A percentile compares a stretch with the other conserved stretches of the same genome.
Evolutionary conservation across 2,329 filamentous ascomycete genomes (phyloP).

Genomic region (Aspergillus ustus): DNA sequence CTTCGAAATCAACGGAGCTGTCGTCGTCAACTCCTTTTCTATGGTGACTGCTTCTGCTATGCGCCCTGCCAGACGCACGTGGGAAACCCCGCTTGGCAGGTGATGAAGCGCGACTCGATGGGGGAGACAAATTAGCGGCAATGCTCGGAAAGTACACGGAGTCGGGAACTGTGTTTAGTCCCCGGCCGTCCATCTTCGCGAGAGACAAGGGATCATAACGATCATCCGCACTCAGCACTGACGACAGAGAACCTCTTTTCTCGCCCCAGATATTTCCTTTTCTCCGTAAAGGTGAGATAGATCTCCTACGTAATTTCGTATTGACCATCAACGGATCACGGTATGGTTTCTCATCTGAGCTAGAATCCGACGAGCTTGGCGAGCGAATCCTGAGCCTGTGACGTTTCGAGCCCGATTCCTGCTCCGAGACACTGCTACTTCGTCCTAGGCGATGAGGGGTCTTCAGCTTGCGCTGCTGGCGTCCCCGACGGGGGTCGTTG

Average conservation of each 20-base stretch:
- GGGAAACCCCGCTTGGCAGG: constrained; percentile 62
- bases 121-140: constrained; percentile 66
- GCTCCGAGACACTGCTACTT: constrained; percentile 56
- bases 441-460: constrained; percentile 61
- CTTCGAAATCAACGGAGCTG: constrained; percentile 24
- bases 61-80: constrained; percentile 46
- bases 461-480: constrained; percentile 65
- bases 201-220: constrained; percentile 38
- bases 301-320: constrained; percentile 9
- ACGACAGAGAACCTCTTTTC: constrained; percentile 58
- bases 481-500: constrained; percentile 58
- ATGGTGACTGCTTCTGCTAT: constrained; percentile 43
- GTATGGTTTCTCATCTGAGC: constrained; percentile 38
- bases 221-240: constrained; percentile 51
- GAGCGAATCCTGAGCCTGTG: constrained; percentile 59
- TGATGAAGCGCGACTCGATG: constrained; percentile 66
- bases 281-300: constrained; percentile 10
- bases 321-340: constrained; percentile 13
- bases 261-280: constrained; percentile 49
- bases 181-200: constrained; percentile 52
- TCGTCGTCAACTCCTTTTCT: constrained; percentile 42
- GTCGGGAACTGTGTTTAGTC: constrained; percentile 43
- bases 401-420: constrained; percentile 58
- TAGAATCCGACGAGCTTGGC: constrained; percentile 60
- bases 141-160: constrained; percentile 61